Percentiles rank a stretch among this genome's conserved stretches.
phyloP scores from a whole-genome alignment of 2,329 filamentous ascomycete genomes.

The Talaromyces sp. region DNA sequence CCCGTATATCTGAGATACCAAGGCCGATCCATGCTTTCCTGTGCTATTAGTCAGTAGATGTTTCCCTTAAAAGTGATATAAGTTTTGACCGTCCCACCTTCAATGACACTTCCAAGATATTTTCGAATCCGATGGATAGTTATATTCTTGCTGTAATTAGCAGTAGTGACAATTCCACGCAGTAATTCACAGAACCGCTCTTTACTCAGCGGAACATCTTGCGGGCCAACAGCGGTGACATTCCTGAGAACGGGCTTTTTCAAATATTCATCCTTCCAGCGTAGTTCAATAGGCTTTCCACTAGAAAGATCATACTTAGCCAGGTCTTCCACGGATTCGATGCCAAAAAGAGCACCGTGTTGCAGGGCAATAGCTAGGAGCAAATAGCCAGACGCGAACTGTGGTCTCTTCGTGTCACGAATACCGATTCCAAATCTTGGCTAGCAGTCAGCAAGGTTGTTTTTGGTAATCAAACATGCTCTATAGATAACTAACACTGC shows the following conservation, averaged over 20 bases:
- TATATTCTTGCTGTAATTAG: slow-evolving; percentile 13
- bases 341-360: slow-evolving; percentile 18
- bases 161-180: slow-evolving; percentile 8
- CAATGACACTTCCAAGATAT: slow-evolving; percentile 14
- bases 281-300: slow-evolving; percentile 8
- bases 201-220: slow-evolving; percentile 18
- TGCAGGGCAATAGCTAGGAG: slow-evolving; percentile 16
- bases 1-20: slow-evolving; percentile 24
- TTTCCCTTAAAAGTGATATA: not conserved
- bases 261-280: slow-evolving; percentile 19
- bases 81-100: slow-evolving; percentile 7
- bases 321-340: slow-evolving; percentile 15
- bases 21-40: slow-evolving; percentile 23
- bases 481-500: slow-evolving; percentile 11
- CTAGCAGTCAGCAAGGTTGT: not conserved
- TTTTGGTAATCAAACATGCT: slow-evolving; percentile 1
- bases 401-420: slow-evolving; percentile 16
- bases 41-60: slow-evolving; percentile 8
- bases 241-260: slow-evolving; percentile 20
- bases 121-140: slow-evolving; percentile 14
- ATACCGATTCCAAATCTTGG: slow-evolving; percentile 19
- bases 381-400: slow-evolving; percentile 18
- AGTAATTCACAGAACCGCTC: slow-evolving; percentile 14
- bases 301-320: slow-evolving; percentile 15
- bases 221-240: slow-evolving; percentile 13